Percentiles rank a stretch among this genome's conserved stretches.
Conservation (phyloP, 345 rosid species). For the Dipteronia sinensis region DNA sequence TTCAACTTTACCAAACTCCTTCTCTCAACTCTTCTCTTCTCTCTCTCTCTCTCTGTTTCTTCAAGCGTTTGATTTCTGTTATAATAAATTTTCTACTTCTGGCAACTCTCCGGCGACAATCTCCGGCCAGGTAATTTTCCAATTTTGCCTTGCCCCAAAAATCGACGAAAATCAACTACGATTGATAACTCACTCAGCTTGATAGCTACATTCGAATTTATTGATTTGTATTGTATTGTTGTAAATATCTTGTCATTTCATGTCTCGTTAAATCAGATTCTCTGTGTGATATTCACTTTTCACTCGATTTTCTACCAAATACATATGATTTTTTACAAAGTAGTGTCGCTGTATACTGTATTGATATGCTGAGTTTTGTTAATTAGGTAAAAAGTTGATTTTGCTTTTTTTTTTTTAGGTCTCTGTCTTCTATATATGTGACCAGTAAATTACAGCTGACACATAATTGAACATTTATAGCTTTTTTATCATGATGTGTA, state of each 20-base stretch:
- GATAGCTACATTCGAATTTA: background rate
- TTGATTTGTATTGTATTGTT: background rate
- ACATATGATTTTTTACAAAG: background rate
- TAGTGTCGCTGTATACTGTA: background rate
- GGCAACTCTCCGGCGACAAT: conserved; percentile 5
- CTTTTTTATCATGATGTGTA: background rate
- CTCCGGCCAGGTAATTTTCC: conserved; percentile 34
- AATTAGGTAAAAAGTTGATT: background rate
- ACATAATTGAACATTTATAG: background rate
- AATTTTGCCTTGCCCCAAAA: background rate
- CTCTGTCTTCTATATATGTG: background rate
- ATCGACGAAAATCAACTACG: background rate
- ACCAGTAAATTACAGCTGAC: background rate
- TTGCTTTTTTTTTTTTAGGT: background rate
- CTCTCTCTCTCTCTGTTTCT: background rate
- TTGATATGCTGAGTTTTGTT: background rate
- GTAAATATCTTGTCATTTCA: background rate
- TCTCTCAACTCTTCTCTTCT: background rate
- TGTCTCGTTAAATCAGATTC: background rate
- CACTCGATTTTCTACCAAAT: background rate
- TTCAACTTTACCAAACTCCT: background rate
- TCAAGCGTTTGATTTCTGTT: background rate
- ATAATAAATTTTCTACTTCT: background rate
- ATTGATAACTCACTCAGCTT: background rate
- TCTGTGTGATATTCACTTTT: background rate